Evolutionary conservation across 495 filamentous ascomycete species (phyloP), one percentile per base, ranked within the genome.

Genomic region (Neurospora tetrasperma): DNA sequence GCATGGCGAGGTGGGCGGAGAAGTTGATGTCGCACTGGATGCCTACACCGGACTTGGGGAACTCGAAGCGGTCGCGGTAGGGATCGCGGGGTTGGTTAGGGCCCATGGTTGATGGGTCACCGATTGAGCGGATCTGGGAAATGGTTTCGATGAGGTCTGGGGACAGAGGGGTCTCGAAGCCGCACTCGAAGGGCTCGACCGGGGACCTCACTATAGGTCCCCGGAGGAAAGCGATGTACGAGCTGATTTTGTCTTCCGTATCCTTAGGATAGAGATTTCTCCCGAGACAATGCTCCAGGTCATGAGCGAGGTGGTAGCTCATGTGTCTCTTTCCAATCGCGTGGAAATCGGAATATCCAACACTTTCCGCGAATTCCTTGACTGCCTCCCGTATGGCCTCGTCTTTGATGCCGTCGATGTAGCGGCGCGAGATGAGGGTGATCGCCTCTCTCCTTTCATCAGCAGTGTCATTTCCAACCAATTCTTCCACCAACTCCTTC

Each of bases 11-110:
- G 46, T 89, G 86, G 27, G 94, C 93, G 0, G 90, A 90, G 75
- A 96, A 96, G 76, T 93, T 95, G 81, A 96, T 92, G 78, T 96
- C 93, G 79, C 90, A 94, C 78, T 91, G 90, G 14, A 93, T 89
- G 20, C 92, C 92, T 39, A 90, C 85, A 11, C 88, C 89, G 7
- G 80, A 78, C 73, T 91, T 91, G 8, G 91, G 90, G 62, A 92
- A 93, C 74, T 93, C 91, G 4, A 94, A 83, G 54, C 85, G 86
- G 48, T 89, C 88, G 68, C 76, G 82, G 75, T 84, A 83, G 42
- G 80, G 77, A 73, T 87, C 84, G 75, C 84, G 79, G 69, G 86
- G 81, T 79, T 86, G 77, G 80, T 84, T 88, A 71, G 86, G 77
- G n/a, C 78, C 23, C 69, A 84, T 73, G 43, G 72, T 79, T 38